phyloP scores from a whole-genome alignment of 2,329 filamentous ascomycete genomes.

The Fusarium sp. region DNA sequence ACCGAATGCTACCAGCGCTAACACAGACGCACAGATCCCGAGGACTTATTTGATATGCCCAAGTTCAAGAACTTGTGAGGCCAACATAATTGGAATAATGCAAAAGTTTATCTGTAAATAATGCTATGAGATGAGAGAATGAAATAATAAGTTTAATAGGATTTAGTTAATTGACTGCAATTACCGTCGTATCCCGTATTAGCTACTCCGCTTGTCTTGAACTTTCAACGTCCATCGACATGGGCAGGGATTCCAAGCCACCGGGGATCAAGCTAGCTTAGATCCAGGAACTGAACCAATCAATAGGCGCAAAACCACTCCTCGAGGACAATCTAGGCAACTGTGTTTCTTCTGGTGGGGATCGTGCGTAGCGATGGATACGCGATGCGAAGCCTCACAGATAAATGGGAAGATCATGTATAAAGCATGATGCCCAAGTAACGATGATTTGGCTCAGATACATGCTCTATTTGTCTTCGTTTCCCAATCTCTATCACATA shows the following conservation, averaged over 20 bases:
- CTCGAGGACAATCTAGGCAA: conserved; percentile 13
- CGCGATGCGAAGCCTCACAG: not conserved
- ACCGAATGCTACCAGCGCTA: not conserved
- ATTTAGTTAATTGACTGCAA: no score
- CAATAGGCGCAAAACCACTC: not conserved
- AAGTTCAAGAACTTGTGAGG: conserved; percentile 18
- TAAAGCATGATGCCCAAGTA: not conserved
- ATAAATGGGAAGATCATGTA: not conserved
- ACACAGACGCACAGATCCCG: conserved; percentile 32
- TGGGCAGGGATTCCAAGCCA: not conserved
- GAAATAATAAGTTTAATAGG: not conserved
- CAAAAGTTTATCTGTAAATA: not conserved
- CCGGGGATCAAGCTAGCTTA: not conserved
- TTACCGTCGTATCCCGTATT: not conserved
- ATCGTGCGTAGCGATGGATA: not conserved
- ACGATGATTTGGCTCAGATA: not conserved
- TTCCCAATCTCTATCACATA: not conserved
- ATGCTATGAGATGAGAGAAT: not conserved
- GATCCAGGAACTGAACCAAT: conserved; percentile 4
- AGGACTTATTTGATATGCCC: conserved; percentile 43
- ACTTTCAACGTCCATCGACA: not conserved
- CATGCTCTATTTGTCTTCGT: not conserved
- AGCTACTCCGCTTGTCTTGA: no score
- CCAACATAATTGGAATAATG: not conserved
- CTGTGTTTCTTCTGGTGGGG: not conserved